phyloP scores from a whole-genome alignment of 169 alveolate genomes.

The Plasmodium gallinaceum region DNA sequence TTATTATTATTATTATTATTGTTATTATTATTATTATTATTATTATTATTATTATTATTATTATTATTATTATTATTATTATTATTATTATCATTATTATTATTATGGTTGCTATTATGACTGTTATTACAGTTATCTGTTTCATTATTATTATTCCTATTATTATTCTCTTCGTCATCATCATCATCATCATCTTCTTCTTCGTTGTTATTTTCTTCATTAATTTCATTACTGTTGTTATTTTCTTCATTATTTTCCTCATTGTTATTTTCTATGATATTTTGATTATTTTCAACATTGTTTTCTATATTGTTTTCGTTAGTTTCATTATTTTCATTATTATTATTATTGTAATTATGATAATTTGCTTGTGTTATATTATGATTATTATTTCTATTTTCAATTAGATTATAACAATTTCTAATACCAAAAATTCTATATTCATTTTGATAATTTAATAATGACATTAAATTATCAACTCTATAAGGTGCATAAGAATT shows the following conservation, averaged over 20 bases:
- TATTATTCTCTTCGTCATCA: slow-evolving; percentile 16
- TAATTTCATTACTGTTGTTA: slow-evolving; percentile 2
- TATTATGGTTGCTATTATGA: slow-evolving; percentile 10
- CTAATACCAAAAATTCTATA: slow-evolving; percentile 65
- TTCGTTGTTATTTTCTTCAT: slow-evolving; percentile 10
- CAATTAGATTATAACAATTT: slow-evolving; percentile 59
- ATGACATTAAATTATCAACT: slow-evolving; percentile 54
- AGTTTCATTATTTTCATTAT: background rate
- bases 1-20: background rate
- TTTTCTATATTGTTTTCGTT: background rate
- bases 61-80: background rate
- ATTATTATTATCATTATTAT: slow-evolving; percentile 1
- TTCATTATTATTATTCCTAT: background rate
- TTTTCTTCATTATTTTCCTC: slow-evolving; percentile 9
- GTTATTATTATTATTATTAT: slow-evolving; percentile 9
- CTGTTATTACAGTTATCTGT: slow-evolving; percentile 14
- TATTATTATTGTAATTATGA: background rate
- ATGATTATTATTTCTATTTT: slow-evolving; percentile 33
- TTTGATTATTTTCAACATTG: background rate
- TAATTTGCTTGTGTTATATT: slow-evolving; percentile 14
- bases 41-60: slow-evolving; percentile 3
- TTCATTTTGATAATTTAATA: slow-evolving; percentile 71
- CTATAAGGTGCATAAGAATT: slow-evolving; percentile 38
- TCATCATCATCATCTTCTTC: slow-evolving; percentile 11
- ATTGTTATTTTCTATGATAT: background rate